phyloP scores from a whole-genome alignment of 1,284 basidiomycete species.

The Ganoderma lucidum region DNA sequence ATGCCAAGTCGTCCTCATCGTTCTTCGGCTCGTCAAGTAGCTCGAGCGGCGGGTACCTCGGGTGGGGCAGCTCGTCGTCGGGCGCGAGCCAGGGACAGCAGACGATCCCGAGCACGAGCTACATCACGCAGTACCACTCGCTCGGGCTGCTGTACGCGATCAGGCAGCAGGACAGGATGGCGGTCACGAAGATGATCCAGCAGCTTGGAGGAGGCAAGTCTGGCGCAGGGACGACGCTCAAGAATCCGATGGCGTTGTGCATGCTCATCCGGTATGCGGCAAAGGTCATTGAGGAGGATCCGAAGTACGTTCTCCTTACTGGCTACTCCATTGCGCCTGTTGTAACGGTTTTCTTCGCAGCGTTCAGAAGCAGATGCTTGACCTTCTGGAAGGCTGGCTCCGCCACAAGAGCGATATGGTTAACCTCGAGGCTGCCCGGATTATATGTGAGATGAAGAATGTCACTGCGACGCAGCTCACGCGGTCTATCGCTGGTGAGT shows the following conservation, averaged over 20 bases:
- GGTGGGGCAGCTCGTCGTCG: slow-evolving; percentile 69
- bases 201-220: slow-evolving; percentile 92
- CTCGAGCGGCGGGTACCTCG: slow-evolving; percentile 66
- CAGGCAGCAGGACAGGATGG: slow-evolving; percentile 98
- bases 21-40: slow-evolving; percentile 63
- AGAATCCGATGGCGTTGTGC: slow-evolving; percentile 98
- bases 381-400: slow-evolving; percentile 94
- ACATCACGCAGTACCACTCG: slow-evolving; percentile 98
- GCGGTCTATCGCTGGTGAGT: slow-evolving; percentile 86
- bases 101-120: slow-evolving; percentile 86
- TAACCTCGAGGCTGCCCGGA: slow-evolving; percentile 97
- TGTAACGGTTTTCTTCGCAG: slow-evolving; percentile 51
- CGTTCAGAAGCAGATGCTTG: slow-evolving; percentile 91
- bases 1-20: slow-evolving; percentile 81
- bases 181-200: slow-evolving; percentile 99
- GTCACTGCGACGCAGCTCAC: slow-evolving; percentile 83
- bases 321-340: background rate
- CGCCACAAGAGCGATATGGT: slow-evolving; percentile 99
- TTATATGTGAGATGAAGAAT: slow-evolving; percentile 95
- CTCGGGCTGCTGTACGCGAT: slow-evolving; percentile 95
- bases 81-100: slow-evolving; percentile 69
- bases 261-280: slow-evolving; percentile 99
- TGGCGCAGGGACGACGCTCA: slow-evolving; percentile 82
- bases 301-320: slow-evolving; percentile 72
- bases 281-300: slow-evolving; percentile 98